Base-by-base conservation (phyloP, 2,329 filamentous ascomycete species). In the Zalaria obscura region DNA sequence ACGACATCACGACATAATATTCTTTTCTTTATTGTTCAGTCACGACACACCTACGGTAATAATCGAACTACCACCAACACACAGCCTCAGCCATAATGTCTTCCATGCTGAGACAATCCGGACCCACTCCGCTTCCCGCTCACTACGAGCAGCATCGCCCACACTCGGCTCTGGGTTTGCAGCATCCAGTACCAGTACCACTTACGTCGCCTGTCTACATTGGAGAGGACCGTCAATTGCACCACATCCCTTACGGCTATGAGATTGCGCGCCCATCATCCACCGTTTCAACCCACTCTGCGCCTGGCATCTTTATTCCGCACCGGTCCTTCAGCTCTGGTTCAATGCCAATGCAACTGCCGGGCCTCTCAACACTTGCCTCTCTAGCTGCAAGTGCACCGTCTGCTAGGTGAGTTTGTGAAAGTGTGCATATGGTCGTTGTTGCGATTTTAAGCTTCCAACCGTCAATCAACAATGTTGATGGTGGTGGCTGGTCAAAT, bases 351-450 rank as follows among this genome's bases (percentile, higher is more conserved):
- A 59, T 60, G 54, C 61, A 66, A 56, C 60, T 78, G 39, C 75
- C 75, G 25, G 73, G 71, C 25, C 58, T 80, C 40, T 74, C 74
- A 40, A 68, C 74, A 33, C 64, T 80, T 51, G 75, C 76, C 35
- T 75, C 72, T 3, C 36, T 52, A 9, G 49, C 46, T 37, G 39
- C 47, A 36, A 37, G 40, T 36, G 31, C 39, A 27, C 26, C 25
- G 6, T 27, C 28, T 32, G 7, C 7, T 2, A 32, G 29, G 29
- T 32, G 29, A 32, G 29, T 32, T 32, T 7, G 7, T 7, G 29
- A 32, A 7, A 32, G 7, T 32, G 29, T 32, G n/a, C n/a, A n/a
- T n/a, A n/a, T n/a, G 7, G 29, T 32, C 18, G 18, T 18, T 18
- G 18, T 2, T 18, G 2, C 18, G 18, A 18, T 18, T 18, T 18